A percentile compares a stretch with the other conserved stretches of the same genome.
These are phyloP conservation scores for Magnusiomyces ingens DNA, from an alignment of 1,139 yeast genomes.

Conservation along the genomic window DNA sequence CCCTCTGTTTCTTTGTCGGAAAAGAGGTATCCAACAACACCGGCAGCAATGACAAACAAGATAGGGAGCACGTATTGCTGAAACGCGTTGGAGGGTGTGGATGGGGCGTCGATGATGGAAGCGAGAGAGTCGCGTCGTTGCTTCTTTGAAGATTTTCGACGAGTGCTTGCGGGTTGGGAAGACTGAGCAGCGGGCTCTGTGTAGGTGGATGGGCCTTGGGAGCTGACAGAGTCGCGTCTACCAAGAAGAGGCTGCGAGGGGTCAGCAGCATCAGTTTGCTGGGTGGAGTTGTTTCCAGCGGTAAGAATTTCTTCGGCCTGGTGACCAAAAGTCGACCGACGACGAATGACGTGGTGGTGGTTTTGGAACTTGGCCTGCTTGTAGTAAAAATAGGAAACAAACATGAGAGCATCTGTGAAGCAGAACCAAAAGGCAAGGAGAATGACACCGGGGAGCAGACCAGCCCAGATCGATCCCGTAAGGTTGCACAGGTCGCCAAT, in stretches of 20 bases:
- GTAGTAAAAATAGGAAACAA: constrained; percentile 53
- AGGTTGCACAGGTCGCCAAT: constrained; percentile 66
- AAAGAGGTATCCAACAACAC: constrained; percentile 52
- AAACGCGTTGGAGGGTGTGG: constrained; percentile 25
- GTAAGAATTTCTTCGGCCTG: no score
- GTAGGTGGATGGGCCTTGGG: constrained; percentile 1
- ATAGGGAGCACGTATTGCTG: constrained; percentile 54
- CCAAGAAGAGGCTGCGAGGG: constrained; percentile 24
- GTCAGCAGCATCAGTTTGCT: constrained; percentile 5
- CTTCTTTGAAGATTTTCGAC: constrained; percentile 13
- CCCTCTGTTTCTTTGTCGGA: constrained; percentile 30
- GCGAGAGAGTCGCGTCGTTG: constrained; percentile 26
- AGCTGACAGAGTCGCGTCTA: constrained; percentile 8
- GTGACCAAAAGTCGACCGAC: neutral
- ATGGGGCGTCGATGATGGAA: constrained; percentile 20
- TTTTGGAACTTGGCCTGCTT: constrained; percentile 13
- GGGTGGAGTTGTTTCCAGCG: neutral
- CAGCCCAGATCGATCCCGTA: constrained; percentile 65
- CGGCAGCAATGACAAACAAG: constrained; percentile 60
- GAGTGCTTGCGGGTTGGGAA: neutral
- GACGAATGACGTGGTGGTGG: constrained; percentile 5
- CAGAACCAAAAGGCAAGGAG: constrained; percentile 71
- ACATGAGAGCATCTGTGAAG: constrained; percentile 57
- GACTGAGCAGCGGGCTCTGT: constrained; percentile 3
- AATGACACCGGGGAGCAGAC: constrained; percentile 60